Evolutionary conservation across 1,284 basidiomycete genomes (phyloP).

Genomic region (Pisolithus thermaeus): DNA sequence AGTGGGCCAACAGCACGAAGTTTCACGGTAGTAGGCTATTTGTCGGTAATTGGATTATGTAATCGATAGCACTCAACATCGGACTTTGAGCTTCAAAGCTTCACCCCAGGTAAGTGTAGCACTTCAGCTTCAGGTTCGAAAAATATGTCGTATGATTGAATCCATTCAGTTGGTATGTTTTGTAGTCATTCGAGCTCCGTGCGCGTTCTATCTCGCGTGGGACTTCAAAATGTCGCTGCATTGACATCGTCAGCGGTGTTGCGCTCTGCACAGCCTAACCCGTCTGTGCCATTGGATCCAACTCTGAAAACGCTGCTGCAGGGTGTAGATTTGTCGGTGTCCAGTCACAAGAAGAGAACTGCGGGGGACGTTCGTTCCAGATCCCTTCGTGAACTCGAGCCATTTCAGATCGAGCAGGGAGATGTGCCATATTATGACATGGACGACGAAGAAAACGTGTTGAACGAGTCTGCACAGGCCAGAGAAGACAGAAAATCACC

Average conservation of each 20-base stretch:
- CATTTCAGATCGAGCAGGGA: slow-evolving; percentile 31
- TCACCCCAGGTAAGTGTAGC: background rate
- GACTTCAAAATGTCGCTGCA: slow-evolving; percentile 11
- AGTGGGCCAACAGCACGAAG: background rate
- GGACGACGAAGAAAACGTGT: slow-evolving; percentile 20
- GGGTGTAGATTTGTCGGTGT: slow-evolving; percentile 62
- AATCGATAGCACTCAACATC: too few species aligned
- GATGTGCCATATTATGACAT: slow-evolving; percentile 24
- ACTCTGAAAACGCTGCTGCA: slow-evolving; percentile 52
- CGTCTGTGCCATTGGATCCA: slow-evolving; percentile 57
- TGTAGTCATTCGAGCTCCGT: slow-evolving; percentile 15
- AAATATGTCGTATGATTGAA: too few species aligned
- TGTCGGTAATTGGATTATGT: too few species aligned
- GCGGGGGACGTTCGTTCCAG: slow-evolving; percentile 7
- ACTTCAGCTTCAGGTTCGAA: background rate
- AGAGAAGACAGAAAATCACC: slow-evolving; percentile 65
- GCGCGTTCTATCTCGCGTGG: slow-evolving; percentile 19
- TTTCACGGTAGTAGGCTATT: background rate
- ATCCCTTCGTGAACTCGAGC: slow-evolving; percentile 48
- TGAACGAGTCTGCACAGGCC: slow-evolving; percentile 27
- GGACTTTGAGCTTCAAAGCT: too few species aligned
- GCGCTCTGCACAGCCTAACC: slow-evolving; percentile 32
- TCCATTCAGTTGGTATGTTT: slow-evolving; percentile 16
- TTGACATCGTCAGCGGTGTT: slow-evolving; percentile 18
- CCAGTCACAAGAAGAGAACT: slow-evolving; percentile 34